Evolutionary conservation across 345 rosid species (phyloP).

Genomic region (Carallia brachiata): DNA sequence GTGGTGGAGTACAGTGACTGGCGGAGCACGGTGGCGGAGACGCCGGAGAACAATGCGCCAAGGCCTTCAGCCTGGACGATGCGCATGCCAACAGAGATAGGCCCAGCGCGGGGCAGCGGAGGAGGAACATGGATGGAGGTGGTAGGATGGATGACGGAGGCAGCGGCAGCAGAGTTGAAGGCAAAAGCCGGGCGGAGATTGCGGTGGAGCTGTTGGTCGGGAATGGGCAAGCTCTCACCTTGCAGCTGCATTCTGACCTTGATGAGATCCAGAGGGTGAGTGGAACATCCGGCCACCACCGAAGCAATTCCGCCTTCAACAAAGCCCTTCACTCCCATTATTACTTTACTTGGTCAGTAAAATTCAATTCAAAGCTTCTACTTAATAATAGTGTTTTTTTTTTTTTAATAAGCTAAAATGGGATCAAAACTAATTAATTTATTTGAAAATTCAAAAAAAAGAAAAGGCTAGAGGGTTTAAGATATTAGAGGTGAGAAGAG

Average conservation of each 20-base stretch:
- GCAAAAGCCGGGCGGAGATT: slow-evolving; percentile 53
- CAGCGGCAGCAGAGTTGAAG: slow-evolving; percentile 38
- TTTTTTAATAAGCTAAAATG: too few relatives aligned
- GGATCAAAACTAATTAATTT: too few relatives aligned
- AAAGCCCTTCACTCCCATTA: slow-evolving; percentile 76
- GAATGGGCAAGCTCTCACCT: slow-evolving; percentile 46
- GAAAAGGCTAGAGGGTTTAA: slow-evolving; percentile 48
- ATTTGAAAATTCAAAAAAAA: background rate
- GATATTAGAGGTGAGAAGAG: slow-evolving; percentile 58
- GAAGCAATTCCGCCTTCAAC: slow-evolving; percentile 78
- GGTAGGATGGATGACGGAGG: slow-evolving; percentile 25
- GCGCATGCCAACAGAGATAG: slow-evolving; percentile 50
- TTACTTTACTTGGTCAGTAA: background rate
- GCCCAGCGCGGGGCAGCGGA: slow-evolving; percentile 43
- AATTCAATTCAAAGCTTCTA: too few relatives aligned
- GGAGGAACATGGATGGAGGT: slow-evolving; percentile 20
- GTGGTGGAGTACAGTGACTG: slow-evolving; percentile 83
- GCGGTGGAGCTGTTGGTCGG: slow-evolving; percentile 7
- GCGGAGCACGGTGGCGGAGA: slow-evolving; percentile 77
- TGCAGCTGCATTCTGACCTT: slow-evolving; percentile 90
- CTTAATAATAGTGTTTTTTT: too few relatives aligned
- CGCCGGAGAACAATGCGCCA: slow-evolving; percentile 62
- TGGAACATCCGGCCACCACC: slow-evolving; percentile 71
- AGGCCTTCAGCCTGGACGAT: slow-evolving; percentile 59
- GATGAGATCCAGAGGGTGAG: slow-evolving; percentile 81